These are phyloP conservation scores for Xylaria flabelliformis DNA, from an alignment of 495 filamentous ascomycete genomes.

Conservation along the genomic window DNA sequence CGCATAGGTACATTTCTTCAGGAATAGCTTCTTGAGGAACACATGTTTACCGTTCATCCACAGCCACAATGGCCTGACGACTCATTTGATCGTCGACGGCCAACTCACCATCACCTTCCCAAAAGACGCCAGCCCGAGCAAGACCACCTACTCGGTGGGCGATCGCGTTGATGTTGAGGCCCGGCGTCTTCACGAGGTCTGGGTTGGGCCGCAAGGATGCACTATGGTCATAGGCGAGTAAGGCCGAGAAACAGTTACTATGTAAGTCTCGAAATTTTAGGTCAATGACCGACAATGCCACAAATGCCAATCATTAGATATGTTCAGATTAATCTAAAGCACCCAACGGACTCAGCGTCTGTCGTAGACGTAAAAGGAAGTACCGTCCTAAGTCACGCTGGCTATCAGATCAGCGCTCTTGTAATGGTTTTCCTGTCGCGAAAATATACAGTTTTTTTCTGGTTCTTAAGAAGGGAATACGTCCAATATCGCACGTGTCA, in stretches of 20 bases:
- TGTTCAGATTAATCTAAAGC: not conserved
- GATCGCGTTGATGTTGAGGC: constrained; percentile 79
- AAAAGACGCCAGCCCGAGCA: constrained; percentile 63
- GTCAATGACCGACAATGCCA: not conserved
- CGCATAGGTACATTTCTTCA: constrained; percentile 45
- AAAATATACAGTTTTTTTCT: not conserved
- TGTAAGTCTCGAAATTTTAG: not conserved
- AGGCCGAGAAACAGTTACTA: constrained; percentile 2
- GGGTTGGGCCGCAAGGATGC: constrained; percentile 79
- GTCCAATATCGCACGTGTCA: not conserved
- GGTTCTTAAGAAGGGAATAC: not conserved
- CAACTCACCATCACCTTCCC: constrained; percentile 77
- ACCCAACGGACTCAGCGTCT: not conserved
- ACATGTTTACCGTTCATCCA: constrained; percentile 37
- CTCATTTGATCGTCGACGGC: constrained; percentile 77
- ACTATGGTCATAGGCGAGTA: constrained; percentile 87
- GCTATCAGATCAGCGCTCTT: not conserved
- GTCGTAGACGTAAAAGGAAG: not conserved
- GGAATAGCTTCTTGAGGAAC: not conserved
- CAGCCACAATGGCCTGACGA: constrained; percentile 71
- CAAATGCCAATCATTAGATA: not conserved
- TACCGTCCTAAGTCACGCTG: not conserved
- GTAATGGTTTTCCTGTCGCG: not conserved
- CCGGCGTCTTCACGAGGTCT: constrained; percentile 77
- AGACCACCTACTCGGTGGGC: constrained; percentile 72